A percentile compares a stretch with the other conserved stretches of the same genome.
These are phyloP conservation scores for Saprolegnia parasitica DNA, from an alignment of 352 stramenopile genomes.

Conservation along the genomic window DNA sequence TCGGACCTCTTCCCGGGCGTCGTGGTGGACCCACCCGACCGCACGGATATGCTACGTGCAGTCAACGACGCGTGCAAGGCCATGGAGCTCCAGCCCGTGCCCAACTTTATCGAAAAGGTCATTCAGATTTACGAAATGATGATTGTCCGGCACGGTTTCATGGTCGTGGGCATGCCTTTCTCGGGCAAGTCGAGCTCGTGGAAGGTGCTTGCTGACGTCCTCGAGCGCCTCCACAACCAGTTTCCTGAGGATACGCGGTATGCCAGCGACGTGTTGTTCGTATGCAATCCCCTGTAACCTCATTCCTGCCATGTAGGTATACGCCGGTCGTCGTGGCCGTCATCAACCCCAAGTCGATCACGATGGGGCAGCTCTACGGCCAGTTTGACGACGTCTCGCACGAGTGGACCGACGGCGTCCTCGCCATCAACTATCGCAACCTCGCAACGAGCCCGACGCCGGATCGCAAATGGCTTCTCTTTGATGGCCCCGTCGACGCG, in stretches of 20 bases:
- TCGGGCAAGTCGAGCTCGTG: conserved; percentile 91
- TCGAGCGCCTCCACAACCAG: conserved; percentile 67
- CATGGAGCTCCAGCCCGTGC: conserved; percentile 81
- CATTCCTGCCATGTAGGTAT: conserved; percentile 34
- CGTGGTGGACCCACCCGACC: conserved; percentile 83
- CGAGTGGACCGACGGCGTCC: conserved; percentile 92
- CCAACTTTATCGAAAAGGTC: conserved; percentile 90
- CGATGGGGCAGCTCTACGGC: conserved; percentile 91
- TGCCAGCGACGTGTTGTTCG: too few relatives aligned
- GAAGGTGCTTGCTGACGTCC: conserved; percentile 85
- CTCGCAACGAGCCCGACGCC: conserved; percentile 68
- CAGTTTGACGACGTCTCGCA: conserved; percentile 93
- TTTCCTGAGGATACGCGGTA: conserved; percentile 56
- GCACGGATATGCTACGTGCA: conserved; percentile 74
- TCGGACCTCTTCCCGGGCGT: conserved; percentile 92
- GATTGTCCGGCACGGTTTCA: conserved; percentile 94
- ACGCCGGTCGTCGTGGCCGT: conserved; percentile 69
- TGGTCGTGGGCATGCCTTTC: conserved; percentile 94
- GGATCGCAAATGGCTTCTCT: conserved; percentile 90
- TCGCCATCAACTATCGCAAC: conserved; percentile 90
- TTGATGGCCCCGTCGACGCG: conserved; percentile 90
- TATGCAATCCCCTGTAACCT: too few relatives aligned
- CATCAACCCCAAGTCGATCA: conserved; percentile 94
- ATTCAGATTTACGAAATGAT: conserved; percentile 97
- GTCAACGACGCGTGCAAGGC: conserved; percentile 76